A percentile compares a stretch with the other conserved stretches of the same genome.
These are phyloP conservation scores for Cinchona pubescens DNA, from an alignment of 257 asterid genomes.

Conservation along the genomic window DNA sequence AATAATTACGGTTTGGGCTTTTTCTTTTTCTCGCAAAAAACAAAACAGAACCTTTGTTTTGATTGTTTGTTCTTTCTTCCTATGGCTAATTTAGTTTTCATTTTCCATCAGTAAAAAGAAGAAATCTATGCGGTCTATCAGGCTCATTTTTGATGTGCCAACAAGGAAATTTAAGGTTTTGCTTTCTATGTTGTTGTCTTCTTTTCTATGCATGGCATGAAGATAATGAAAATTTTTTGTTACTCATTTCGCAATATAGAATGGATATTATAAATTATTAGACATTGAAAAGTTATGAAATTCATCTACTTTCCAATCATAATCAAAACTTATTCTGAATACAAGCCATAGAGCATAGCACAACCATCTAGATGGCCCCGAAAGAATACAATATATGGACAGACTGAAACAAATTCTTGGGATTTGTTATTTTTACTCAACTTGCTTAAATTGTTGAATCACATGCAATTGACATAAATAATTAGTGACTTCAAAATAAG, in stretches of 20 bases:
- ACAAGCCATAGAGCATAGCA: background rate
- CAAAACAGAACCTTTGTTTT: slow-evolving; percentile 3
- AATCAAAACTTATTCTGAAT: no score
- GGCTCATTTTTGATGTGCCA: background rate
- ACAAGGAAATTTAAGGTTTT: background rate
- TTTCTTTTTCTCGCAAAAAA: background rate
- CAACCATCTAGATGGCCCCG: background rate
- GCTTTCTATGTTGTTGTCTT: background rate
- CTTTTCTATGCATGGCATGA: background rate
- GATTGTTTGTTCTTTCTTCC: background rate
- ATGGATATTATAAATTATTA: no score
- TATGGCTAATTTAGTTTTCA: background rate
- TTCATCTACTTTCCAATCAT: no score
- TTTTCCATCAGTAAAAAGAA: background rate
- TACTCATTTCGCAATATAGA: no score
- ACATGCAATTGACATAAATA: background rate
- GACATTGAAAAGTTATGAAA: no score
- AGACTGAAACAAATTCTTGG: background rate
- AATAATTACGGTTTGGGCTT: background rate
- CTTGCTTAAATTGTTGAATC: background rate
- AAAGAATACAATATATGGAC: background rate
- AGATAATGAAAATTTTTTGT: no score
- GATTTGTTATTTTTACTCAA: background rate
- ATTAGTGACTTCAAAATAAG: background rate
- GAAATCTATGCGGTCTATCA: background rate